These are phyloP conservation scores for Plasmopara viticola DNA, from an alignment of 352 stramenopile species.

Conservation along the genomic window DNA sequence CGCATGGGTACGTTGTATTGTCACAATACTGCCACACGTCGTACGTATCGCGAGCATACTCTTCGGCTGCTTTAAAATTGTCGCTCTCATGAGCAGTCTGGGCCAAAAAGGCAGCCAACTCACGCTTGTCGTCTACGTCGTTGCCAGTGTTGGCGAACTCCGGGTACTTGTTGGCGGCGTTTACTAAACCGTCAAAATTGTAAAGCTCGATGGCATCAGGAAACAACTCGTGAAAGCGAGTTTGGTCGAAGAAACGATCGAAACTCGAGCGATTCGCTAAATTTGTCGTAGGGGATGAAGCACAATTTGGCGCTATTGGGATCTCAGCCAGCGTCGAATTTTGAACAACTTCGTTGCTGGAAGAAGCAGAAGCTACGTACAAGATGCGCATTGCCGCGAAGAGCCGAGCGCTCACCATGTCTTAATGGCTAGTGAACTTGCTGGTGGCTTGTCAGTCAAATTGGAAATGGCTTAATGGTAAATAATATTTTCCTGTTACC, in stretches of 20 bases:
- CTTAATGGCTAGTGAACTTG: too few relatives aligned
- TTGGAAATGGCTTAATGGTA: too few relatives aligned
- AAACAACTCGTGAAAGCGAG: conserved; percentile 29
- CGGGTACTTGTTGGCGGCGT: conserved; percentile 34
- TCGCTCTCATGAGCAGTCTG: conserved; percentile 40
- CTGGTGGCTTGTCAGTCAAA: too few relatives aligned
- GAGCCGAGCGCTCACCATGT: too few relatives aligned
- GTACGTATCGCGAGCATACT: conserved; percentile 33
- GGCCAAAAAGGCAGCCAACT: conserved; percentile 39
- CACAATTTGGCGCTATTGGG: too few relatives aligned
- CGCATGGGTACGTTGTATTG: conserved; percentile 25
- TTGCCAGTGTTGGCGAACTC: conserved; percentile 40
- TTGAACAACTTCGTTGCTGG: too few relatives aligned
- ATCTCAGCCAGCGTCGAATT: too few relatives aligned
- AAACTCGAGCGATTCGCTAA: conserved; percentile 1
- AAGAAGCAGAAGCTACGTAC: too few relatives aligned
- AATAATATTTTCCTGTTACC: too few relatives aligned
- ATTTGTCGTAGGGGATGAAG: too few relatives aligned
- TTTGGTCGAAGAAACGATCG: conserved; percentile 33
- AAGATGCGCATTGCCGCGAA: too few relatives aligned
- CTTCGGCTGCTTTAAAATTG: conserved; percentile 33
- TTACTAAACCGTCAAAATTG: conserved; percentile 33
- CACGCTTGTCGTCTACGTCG: conserved; percentile 28
- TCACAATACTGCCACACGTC: conserved; percentile 40
- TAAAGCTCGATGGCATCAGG: conserved; percentile 32